Conservation (phyloP, 495 filamentous ascomycete genomes). For the Elasticomyces elasticus region DNA sequence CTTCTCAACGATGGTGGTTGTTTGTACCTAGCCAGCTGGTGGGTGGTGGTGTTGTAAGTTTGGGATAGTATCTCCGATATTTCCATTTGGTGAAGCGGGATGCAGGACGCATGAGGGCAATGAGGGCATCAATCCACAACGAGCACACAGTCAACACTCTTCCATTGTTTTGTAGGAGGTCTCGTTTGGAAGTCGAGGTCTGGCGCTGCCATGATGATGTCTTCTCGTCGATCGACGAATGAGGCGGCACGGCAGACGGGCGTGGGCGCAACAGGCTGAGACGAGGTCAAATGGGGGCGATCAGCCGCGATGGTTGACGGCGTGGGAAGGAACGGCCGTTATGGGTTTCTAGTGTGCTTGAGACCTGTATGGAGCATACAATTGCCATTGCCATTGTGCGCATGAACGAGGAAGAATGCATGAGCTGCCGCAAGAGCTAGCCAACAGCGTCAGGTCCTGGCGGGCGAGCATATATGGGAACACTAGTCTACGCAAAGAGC, state of each 20-base stretch:
- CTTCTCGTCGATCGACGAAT: neutral
- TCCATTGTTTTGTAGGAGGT: too few species aligned
- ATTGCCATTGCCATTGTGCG: neutral
- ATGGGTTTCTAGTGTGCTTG: neutral
- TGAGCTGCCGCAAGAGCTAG: constrained; percentile 16
- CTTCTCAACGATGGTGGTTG: too few species aligned
- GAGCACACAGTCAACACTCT: too few species aligned
- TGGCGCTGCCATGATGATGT: neutral
- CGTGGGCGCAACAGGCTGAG: neutral
- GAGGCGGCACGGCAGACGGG: neutral
- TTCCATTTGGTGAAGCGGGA: too few species aligned
- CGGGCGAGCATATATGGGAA: constrained; percentile 14
- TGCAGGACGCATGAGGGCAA: too few species aligned
- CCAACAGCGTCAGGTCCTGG: constrained; percentile 13
- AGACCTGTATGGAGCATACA: neutral
- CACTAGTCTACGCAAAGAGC: neutral
- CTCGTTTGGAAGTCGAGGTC: too few species aligned
- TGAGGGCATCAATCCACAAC: too few species aligned
- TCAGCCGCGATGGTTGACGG: neutral
- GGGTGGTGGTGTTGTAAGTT: too few species aligned
- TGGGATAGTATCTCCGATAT: too few species aligned
- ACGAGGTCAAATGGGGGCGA: neutral
- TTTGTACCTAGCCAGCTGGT: too few species aligned
- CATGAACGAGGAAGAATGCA: constrained; percentile 8
- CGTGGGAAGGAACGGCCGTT: neutral